Percentiles rank a stretch among this genome's conserved stretches.
Conservation (phyloP, 768 basidiomycete species). For the Boletus pseudopeckii region DNA sequence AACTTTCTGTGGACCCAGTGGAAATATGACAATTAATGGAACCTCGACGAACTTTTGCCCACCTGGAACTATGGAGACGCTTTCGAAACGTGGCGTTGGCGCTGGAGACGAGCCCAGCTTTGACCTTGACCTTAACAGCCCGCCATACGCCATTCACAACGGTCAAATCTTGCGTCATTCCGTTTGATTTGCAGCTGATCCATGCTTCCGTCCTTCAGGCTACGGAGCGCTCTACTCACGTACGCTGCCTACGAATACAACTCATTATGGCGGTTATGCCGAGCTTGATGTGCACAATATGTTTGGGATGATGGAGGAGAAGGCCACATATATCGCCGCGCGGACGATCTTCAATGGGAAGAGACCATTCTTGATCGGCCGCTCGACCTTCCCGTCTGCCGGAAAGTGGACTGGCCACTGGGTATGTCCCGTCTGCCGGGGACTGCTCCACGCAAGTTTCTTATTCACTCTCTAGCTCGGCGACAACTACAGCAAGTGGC, state of each 20-base stretch:
- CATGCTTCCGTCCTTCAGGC: slow-evolving; percentile 31
- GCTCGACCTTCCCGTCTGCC: slow-evolving; percentile 65
- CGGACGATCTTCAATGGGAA: slow-evolving; percentile 50
- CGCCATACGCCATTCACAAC: slow-evolving; percentile 72
- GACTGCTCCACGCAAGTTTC: not conserved
- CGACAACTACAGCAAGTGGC: slow-evolving; percentile 75
- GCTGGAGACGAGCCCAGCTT: slow-evolving; percentile 46
- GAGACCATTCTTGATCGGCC: slow-evolving; percentile 68
- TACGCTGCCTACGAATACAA: slow-evolving; percentile 68
- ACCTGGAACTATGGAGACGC: slow-evolving; percentile 5
- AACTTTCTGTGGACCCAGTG: slow-evolving; percentile 60
- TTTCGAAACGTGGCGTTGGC: slow-evolving; percentile 46
- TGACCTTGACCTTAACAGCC: slow-evolving; percentile 51
- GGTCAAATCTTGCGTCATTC: slow-evolving; percentile 36
- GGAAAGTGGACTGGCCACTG: slow-evolving; percentile 74
- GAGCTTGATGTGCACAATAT: slow-evolving; percentile 71
- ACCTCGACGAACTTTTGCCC: slow-evolving; percentile 48
- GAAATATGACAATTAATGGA: slow-evolving; percentile 72
- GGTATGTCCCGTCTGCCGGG: slow-evolving; percentile 33
- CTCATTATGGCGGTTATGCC: slow-evolving; percentile 56
- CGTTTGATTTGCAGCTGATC: not conserved
- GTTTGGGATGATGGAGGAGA: slow-evolving; percentile 70
- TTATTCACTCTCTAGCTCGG: slow-evolving; percentile 47
- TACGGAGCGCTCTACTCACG: slow-evolving; percentile 49
- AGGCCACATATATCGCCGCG: slow-evolving; percentile 59